Percentiles rank a stretch among this genome's conserved stretches.
Evolutionary conservation across 2,329 filamentous ascomycete genomes (phyloP).

Genomic region (Alternaria brassicae): DNA sequence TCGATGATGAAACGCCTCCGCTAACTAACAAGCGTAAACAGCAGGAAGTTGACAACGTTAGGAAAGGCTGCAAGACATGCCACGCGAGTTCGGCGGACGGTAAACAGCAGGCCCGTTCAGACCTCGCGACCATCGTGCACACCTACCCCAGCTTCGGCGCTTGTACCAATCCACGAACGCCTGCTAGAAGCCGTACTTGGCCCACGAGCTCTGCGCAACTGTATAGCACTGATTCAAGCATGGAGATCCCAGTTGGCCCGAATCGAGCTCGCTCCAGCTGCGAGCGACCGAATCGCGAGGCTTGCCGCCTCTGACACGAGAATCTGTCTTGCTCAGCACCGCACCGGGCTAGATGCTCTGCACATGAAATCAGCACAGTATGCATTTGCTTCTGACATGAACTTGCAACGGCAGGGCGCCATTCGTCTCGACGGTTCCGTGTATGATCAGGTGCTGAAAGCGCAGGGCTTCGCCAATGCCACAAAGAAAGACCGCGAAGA

Average conservation of each 20-base stretch:
- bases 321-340: slow-evolving; percentile 1
- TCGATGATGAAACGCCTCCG: not conserved
- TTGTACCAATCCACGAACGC: not conserved
- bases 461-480: not conserved
- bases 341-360: not conserved
- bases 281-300: not conserved
- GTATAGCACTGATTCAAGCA: not conserved
- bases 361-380: slow-evolving; percentile 1
- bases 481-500: not conserved
- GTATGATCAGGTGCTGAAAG: slow-evolving; percentile 2
- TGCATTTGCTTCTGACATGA: not conserved
- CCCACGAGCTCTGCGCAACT: not conserved
- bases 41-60: not conserved
- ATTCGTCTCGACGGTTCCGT: slow-evolving; percentile 1
- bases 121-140: not conserved
- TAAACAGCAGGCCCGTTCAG: not conserved
- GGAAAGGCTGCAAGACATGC: not conserved
- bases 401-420: not conserved
- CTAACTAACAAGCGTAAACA: slow-evolving; percentile 3
- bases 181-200: not conserved
- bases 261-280: slow-evolving; percentile 1
- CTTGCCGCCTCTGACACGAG: slow-evolving; percentile 6
- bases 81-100: not conserved
- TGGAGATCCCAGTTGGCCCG: not conserved
- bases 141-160: not conserved